A percentile compares a stretch with the other conserved stretches of the same genome.
These are phyloP conservation scores for Salvia hispanica DNA, from an alignment of 257 asterid genomes.

Conservation along the genomic window DNA sequence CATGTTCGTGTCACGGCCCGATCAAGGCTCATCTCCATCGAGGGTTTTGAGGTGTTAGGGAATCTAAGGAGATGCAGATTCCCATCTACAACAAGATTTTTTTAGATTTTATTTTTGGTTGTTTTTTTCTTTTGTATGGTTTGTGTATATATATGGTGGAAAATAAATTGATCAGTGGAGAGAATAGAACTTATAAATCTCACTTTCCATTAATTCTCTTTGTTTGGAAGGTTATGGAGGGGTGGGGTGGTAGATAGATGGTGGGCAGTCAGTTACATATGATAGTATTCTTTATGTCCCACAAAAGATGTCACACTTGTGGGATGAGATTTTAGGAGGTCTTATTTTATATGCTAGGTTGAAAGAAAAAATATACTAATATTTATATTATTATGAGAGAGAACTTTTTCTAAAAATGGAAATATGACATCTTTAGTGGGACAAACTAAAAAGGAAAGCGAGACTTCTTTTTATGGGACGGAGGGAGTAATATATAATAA, in stretches of 20 bases:
- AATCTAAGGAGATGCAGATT: constrained; percentile 40
- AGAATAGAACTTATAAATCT: constrained; percentile 55
- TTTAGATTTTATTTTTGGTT: neutral
- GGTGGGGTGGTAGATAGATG: constrained; percentile 42
- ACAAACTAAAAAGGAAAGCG: too few species aligned
- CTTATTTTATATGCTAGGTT: too few species aligned
- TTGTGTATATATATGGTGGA: neutral
- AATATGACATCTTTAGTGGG: too few species aligned
- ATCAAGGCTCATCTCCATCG: constrained; percentile 39
- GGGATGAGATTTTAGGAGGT: too few species aligned
- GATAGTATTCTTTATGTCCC: too few species aligned
- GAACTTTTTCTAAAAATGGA: too few species aligned
- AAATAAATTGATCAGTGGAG: constrained; percentile 11
- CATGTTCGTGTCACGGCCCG: constrained; percentile 62
- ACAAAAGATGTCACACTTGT: too few species aligned
- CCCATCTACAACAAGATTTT: constrained; percentile 49
- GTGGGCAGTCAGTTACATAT: constrained; percentile 64
- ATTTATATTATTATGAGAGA: too few species aligned
- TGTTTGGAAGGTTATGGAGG: constrained; percentile 73
- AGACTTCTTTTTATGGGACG: too few species aligned
- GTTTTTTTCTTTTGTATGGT: too few species aligned
- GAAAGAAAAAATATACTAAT: too few species aligned
- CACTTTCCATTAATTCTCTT: constrained; percentile 79
- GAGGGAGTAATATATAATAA: too few species aligned
- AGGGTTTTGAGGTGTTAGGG: neutral